A percentile compares a stretch with the other conserved stretches of the same genome.
These are phyloP conservation scores for Pichia cephalocereana DNA, from an alignment of 805 yeast species.

Conservation along the genomic window DNA sequence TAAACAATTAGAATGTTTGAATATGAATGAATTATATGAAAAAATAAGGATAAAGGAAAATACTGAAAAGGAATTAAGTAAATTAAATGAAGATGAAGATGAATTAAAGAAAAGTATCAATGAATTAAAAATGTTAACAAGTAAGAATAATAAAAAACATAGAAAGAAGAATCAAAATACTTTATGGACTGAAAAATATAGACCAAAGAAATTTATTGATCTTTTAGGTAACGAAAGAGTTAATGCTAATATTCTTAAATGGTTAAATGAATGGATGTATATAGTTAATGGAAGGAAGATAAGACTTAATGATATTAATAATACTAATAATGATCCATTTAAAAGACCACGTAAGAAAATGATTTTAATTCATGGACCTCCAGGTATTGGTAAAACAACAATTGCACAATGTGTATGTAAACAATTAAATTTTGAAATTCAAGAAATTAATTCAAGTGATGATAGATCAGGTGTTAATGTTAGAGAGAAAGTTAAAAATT, in stretches of 20 bases:
- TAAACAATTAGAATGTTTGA: conserved; percentile 5
- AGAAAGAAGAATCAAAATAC: neutral
- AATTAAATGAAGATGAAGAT: neutral
- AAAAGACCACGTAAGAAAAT: conserved; percentile 55
- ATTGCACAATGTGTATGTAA: conserved; percentile 77
- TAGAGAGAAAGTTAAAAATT: conserved; percentile 46
- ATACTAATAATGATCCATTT: conserved; percentile 33
- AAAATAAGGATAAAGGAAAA: conserved; percentile 18
- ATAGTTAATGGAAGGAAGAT: conserved; percentile 29
- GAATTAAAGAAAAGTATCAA: conserved; percentile 1
- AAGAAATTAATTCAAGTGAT: conserved; percentile 83
- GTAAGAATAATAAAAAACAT: neutral
- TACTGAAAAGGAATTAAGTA: conserved; percentile 8
- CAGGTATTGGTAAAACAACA: conserved; percentile 90
- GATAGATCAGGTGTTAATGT: conserved; percentile 53
- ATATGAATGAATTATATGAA: conserved; percentile 17
- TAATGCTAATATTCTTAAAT: conserved; percentile 48
- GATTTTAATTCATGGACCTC: conserved; percentile 78
- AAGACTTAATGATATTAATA: neutral
- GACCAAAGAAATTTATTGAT: conserved; percentile 56
- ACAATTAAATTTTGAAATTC: conserved; percentile 70
- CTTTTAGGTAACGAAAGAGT: conserved; percentile 60
- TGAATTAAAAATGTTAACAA: neutral
- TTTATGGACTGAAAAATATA: conserved; percentile 56
- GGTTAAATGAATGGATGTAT: conserved; percentile 63